Base-by-base conservation (phyloP, 2,329 filamentous ascomycete species). In the Stagonosporopsis chrysanthemi region DNA sequence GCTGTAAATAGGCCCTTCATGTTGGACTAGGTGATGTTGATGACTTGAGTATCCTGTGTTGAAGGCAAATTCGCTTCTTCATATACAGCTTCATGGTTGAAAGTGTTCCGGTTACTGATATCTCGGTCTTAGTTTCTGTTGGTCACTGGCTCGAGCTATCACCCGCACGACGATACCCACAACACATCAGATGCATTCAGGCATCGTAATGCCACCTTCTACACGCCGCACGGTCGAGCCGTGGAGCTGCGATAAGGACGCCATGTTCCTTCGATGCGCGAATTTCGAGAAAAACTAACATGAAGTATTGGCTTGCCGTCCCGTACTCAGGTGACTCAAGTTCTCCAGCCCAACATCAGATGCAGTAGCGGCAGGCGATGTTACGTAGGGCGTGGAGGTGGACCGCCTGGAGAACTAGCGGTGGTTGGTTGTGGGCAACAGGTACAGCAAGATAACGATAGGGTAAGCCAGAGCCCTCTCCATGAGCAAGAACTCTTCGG, bases 1-100 rank as follows among this genome's bases (percentile, higher is more conserved):
- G 64, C 62, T 63, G 66, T 58, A 48, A 70, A 43, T 43, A 73
- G 42, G 23, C 62, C 58, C 59, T 65, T 74, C 72, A 74, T 71
- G 15, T 48, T 65, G 55, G 28, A 31, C n/a, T 52, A 8, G 17
- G 48, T 24, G 33, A 39, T 41, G 40, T 46, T n/a, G 39, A 40
- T 38, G 48, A 57, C 45, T 42, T 53, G 46, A 22, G 39, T 42
- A 39, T 14, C 6, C 15, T 49, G 24, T 39, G 40, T 11, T 19
- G 23, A 36, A 54, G 29, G 42, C 50, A 58, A 36, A 44, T 17
- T 15, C 26, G 22, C 39, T 15, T 42, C 47, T 52, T 65, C 57
- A 67, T 63, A 69, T 68, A 69, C 56, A 3, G 22, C 3, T 23
- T 35, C 23, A 24, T 23, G 26, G 1, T 19, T 12, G 11, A 36